Evolutionary conservation across 768 basidiomycete species (phyloP), one percentile per base, ranked within the genome.

Genomic region (Phylloporus sp.): DNA sequence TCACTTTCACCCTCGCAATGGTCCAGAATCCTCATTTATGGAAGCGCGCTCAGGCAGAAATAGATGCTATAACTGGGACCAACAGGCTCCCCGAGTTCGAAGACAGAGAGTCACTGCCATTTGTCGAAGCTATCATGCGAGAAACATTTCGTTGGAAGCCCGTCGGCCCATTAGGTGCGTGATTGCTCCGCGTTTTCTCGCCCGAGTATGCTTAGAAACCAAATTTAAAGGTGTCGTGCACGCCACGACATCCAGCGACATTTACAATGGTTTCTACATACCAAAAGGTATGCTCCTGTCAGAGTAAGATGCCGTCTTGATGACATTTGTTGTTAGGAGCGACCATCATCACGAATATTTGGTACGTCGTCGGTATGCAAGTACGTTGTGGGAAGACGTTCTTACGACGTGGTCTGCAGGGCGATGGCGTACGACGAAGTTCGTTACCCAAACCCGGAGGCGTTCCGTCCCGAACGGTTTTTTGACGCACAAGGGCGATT

Each of bases 201-300:
- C 18, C 36, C 9, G 36, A 20, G 23, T 8, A n/a, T n/a, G 8
- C 20, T 21, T 36, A 14, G n/a, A 28, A 5, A 15, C n/a, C 7
- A 0, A n/a, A n/a, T n/a, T n/a, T n/a, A n/a, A 38, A 47, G 46
- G 35, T 9, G 2, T 64, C 23, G 56, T 62, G 3, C 67, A 68
- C 38, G 40, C 50, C 11, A 18, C 49, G 1, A 70, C 68, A 0
- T 50, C 59, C 27, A 69, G 69, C 43, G 72, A 75, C 35, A 48
- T 64, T 15, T 75, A 74, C 48, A 56, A 65, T 18, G 69, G 71
- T 13, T 76, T 74, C 48, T 60, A 75, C 8, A 81, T 82, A 32
- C 80, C 80, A 3, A 67, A 69, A 46, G 79, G 79, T 34, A 48
- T 17, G 44, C n/a, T 5, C 17, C 11, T 38, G 17, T 7, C 14